Evolutionary conservation across 2,329 filamentous ascomycete genomes (phyloP).

Genomic region (Thelonectria blattea): DNA sequence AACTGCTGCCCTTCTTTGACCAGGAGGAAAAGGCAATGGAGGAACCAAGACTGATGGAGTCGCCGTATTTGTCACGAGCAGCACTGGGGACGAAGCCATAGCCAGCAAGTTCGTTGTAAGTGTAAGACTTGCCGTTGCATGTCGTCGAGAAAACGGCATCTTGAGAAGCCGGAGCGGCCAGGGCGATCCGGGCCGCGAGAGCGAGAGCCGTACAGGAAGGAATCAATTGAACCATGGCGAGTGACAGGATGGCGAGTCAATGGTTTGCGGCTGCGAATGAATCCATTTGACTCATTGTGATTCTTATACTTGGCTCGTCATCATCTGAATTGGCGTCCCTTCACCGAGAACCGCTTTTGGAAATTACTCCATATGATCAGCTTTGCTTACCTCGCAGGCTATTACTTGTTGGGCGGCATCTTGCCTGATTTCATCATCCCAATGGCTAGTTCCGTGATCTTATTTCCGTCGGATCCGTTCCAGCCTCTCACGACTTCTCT

Average conservation of each 20-base stretch:
- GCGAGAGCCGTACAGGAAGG: neutral
- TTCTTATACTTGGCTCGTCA: neutral
- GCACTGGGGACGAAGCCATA: slow-evolving; percentile 66
- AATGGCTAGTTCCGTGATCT: neutral
- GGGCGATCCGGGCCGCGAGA: neutral
- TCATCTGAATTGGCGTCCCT: neutral
- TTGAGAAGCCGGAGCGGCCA: neutral
- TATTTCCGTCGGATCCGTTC: too few relatives aligned
- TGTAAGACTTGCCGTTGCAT: slow-evolving; percentile 67
- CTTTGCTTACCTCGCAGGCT: neutral
- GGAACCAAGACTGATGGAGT: slow-evolving; percentile 72
- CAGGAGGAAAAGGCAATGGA: slow-evolving; percentile 68
- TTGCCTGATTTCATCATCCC: neutral
- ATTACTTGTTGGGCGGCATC: too few relatives aligned
- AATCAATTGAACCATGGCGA: neutral
- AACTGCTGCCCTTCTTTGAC: slow-evolving; percentile 59
- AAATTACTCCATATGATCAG: neutral
- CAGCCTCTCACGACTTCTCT: too few relatives aligned
- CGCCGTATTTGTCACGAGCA: slow-evolving; percentile 69
- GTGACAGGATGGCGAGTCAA: neutral
- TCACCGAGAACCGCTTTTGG: slow-evolving; percentile 15
- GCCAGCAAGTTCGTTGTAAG: slow-evolving; percentile 71
- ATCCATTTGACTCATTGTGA: neutral
- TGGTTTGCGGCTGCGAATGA: neutral
- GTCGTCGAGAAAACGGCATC: slow-evolving; percentile 33